Conservation (phyloP, 2,329 filamentous ascomycete genomes). For the Achaetomium macrosporum region DNA sequence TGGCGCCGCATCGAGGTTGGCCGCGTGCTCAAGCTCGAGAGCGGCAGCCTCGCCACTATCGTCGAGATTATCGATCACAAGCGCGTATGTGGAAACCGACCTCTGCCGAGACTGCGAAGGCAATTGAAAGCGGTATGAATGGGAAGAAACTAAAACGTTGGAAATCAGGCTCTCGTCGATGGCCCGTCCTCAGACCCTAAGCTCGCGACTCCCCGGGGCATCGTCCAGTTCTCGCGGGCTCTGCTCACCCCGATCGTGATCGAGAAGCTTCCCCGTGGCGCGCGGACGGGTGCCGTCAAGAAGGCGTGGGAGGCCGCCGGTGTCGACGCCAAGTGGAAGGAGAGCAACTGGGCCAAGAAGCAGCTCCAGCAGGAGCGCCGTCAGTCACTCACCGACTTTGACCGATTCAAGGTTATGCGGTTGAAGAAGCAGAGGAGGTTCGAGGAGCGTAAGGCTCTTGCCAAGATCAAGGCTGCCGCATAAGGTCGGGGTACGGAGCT, state of each 20-base stretch:
- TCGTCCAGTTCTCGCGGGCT: constrained; percentile 72
- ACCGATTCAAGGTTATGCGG: constrained; percentile 99
- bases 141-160: constrained; percentile 28
- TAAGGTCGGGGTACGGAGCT: constrained; percentile 38
- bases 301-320: constrained; percentile 85
- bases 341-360: constrained; percentile 93
- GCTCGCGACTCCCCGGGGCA: constrained; percentile 79
- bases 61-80: constrained; percentile 99
- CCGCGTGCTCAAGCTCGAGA: constrained; percentile 88
- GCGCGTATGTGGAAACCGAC: constrained; percentile 68
- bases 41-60: constrained; percentile 84
- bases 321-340: constrained; percentile 89
- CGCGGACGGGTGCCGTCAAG: constrained; percentile 76
- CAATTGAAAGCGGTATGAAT: constrained; percentile 11
- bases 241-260: constrained; percentile 89
- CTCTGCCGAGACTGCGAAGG: constrained; percentile 12
- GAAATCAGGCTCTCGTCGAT: constrained; percentile 81
- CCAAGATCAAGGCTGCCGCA: constrained; percentile 82
- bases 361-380: constrained; percentile 78
- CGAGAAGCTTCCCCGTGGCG: constrained; percentile 75
- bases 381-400: constrained; percentile 92
- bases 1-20: constrained; percentile 98
- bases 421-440: constrained; percentile 99
- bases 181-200: constrained; percentile 79
- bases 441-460: constrained; percentile 93